phyloP scores from a whole-genome alignment of 345 rosid genomes.

The Pelargonium nanum region DNA sequence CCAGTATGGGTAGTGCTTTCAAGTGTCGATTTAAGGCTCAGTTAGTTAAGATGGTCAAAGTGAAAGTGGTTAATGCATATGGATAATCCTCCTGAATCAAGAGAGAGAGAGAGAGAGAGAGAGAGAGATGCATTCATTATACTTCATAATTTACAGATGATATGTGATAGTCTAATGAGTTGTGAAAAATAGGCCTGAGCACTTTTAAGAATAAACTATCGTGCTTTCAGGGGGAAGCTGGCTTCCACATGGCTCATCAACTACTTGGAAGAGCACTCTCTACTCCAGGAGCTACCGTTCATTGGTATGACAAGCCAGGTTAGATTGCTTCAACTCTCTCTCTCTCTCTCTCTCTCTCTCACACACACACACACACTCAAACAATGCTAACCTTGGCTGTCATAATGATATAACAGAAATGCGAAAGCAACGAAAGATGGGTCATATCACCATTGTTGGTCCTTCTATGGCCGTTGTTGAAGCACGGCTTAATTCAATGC shows the following conservation, averaged over 20 bases:
- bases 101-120: too few relatives aligned
- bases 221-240: conserved; percentile 62
- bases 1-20: not conserved
- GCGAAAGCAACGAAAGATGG: conserved; percentile 93
- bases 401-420: conserved; percentile 38
- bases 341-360: not conserved
- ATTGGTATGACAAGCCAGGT: conserved; percentile 99
- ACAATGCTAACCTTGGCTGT: not conserved
- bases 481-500: conserved; percentile 43
- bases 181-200: too few relatives aligned
- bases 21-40: not conserved
- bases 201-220: not conserved
- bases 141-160: too few relatives aligned
- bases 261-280: conserved; percentile 56
- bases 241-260: conserved; percentile 55
- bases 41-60: not conserved
- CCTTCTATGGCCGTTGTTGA: conserved; percentile 57
- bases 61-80: too few relatives aligned
- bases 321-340: conserved; percentile 9
- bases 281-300: conserved; percentile 66
- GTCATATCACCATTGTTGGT: conserved; percentile 83
- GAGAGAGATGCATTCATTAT: too few relatives aligned
- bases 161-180: too few relatives aligned
- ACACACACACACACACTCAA: not conserved
- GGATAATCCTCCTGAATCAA: too few relatives aligned